A percentile compares a stretch with the other conserved stretches of the same genome.
Evolutionary conservation across 495 filamentous ascomycete species (phyloP).

Genomic region (Penicillium subrubescens): DNA sequence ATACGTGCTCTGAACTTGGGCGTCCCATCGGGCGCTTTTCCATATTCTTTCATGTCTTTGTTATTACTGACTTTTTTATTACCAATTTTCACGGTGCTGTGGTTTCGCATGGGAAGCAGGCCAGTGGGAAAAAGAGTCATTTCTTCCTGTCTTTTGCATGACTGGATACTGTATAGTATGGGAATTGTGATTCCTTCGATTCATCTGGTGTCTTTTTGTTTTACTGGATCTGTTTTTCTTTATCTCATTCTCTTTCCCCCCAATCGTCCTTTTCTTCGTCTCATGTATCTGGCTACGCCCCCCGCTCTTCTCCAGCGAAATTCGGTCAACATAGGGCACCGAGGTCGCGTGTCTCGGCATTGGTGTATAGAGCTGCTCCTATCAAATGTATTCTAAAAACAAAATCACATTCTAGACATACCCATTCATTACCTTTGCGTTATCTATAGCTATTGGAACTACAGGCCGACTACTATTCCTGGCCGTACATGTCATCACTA

Average conservation of each 20-base stretch:
- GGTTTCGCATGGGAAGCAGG: slow-evolving; percentile 34
- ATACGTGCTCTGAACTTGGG: slow-evolving; percentile 12
- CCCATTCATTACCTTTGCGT: neutral
- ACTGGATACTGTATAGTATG: slow-evolving; percentile 50
- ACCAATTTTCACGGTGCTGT: slow-evolving; percentile 30
- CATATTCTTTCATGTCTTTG: slow-evolving; percentile 32
- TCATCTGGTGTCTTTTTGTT: slow-evolving; percentile 40
- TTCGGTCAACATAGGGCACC: slow-evolving; percentile 18
- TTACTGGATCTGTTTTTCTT: slow-evolving; percentile 16
- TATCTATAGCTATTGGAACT: neutral
- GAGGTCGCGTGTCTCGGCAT: slow-evolving; percentile 13
- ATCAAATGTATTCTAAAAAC: slow-evolving; percentile 32
- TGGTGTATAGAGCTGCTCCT: slow-evolving; percentile 31
- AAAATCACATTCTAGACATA: slow-evolving; percentile 19
- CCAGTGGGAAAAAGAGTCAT: slow-evolving; percentile 26
- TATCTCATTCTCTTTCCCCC: slow-evolving; percentile 22
- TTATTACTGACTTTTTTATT: slow-evolving; percentile 27
- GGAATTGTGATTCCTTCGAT: slow-evolving; percentile 39
- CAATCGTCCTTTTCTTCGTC: slow-evolving; percentile 15
- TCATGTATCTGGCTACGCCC: slow-evolving; percentile 19
- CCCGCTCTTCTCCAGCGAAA: slow-evolving; percentile 17
- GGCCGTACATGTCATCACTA: neutral
- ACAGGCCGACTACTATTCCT: neutral
- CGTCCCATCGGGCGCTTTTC: slow-evolving; percentile 18
- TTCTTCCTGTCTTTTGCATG: slow-evolving; percentile 34